Evolutionary conservation across 495 filamentous ascomycete species (phyloP).

Genomic region (Penicillium nucicola): DNA sequence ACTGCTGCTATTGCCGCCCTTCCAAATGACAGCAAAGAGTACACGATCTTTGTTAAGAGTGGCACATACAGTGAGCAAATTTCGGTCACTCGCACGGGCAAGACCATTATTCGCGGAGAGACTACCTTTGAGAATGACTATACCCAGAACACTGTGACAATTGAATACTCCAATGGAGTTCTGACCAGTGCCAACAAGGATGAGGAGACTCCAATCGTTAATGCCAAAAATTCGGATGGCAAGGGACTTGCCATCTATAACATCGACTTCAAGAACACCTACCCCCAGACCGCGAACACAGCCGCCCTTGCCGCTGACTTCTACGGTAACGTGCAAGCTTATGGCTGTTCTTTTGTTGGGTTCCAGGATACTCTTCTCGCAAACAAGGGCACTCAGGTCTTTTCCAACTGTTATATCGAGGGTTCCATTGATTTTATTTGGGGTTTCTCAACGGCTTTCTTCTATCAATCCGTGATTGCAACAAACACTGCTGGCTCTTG

Average conservation of each 20-base stretch:
- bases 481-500: slow-evolving; percentile 56
- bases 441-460: slow-evolving; percentile 57
- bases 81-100: slow-evolving; percentile 10
- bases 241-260: slow-evolving; percentile 11
- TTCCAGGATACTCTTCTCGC: slow-evolving; percentile 60
- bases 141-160: slow-evolving; percentile 8
- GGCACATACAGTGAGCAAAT: slow-evolving; percentile 15
- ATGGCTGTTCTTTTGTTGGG: slow-evolving; percentile 32
- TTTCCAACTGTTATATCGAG: slow-evolving; percentile 46
- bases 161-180: slow-evolving; percentile 3
- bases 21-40: slow-evolving; percentile 6
- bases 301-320: slow-evolving; percentile 12
- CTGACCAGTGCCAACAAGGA: slow-evolving; percentile 10
- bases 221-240: slow-evolving; percentile 9
- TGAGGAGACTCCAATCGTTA: slow-evolving; percentile 5
- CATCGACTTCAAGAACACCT: slow-evolving; percentile 13
- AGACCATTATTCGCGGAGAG: slow-evolving; percentile 13
- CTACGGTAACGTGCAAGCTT: slow-evolving; percentile 7
- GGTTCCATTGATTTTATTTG: slow-evolving; percentile 55
- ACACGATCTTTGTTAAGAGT: slow-evolving; percentile 8
- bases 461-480: slow-evolving; percentile 43
- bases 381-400: slow-evolving; percentile 51
- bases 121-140: slow-evolving; percentile 13
- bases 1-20: slow-evolving; percentile 11
- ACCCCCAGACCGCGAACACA: slow-evolving; percentile 7